Percentiles rank a stretch among this genome's conserved stretches.
Evolutionary conservation across 1,139 yeast genomes (phyloP).

Genomic region (Yamadazyma buinensis): DNA sequence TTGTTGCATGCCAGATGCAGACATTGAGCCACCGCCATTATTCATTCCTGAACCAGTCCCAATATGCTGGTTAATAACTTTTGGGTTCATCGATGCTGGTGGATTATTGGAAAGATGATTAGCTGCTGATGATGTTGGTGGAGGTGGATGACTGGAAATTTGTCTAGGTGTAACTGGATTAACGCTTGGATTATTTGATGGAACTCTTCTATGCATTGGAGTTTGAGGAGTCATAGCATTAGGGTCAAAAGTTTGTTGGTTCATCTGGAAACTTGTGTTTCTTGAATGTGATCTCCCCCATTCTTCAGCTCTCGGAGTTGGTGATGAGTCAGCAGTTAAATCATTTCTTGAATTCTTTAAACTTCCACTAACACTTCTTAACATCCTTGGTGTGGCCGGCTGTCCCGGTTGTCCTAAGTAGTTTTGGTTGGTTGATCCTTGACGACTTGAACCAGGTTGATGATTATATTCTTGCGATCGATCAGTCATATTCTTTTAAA

Average conservation of each 20-base stretch:
- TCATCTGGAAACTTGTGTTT: constrained; percentile 19
- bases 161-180: constrained; percentile 3
- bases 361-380: constrained; percentile 50
- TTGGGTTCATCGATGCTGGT: constrained; percentile 11
- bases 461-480: constrained; percentile 1
- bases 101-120: constrained; percentile 2
- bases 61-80: constrained; percentile 10
- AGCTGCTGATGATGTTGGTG: too few species aligned
- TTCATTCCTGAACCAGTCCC: constrained; percentile 2
- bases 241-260: constrained; percentile 6
- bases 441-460: constrained; percentile 2
- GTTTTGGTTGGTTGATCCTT: neutral
- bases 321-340: constrained; percentile 15
- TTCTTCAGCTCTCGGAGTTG: constrained; percentile 12
- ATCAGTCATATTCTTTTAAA: too few species aligned
- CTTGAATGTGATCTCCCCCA: constrained; percentile 18
- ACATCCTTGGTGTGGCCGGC: constrained; percentile 81
- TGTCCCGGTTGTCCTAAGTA: constrained; percentile 14
- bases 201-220: constrained; percentile 12
- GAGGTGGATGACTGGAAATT: neutral
- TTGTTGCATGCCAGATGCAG: neutral
- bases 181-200: constrained; percentile 9
- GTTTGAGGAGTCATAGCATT: constrained; percentile 11
- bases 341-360: constrained; percentile 18
- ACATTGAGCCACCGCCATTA: neutral